Percentiles rank a stretch among this genome's conserved stretches.
These are phyloP conservation scores for Aspergillus mulundensis DNA, from an alignment of 495 filamentous ascomycete species.

Conservation along the genomic window DNA sequence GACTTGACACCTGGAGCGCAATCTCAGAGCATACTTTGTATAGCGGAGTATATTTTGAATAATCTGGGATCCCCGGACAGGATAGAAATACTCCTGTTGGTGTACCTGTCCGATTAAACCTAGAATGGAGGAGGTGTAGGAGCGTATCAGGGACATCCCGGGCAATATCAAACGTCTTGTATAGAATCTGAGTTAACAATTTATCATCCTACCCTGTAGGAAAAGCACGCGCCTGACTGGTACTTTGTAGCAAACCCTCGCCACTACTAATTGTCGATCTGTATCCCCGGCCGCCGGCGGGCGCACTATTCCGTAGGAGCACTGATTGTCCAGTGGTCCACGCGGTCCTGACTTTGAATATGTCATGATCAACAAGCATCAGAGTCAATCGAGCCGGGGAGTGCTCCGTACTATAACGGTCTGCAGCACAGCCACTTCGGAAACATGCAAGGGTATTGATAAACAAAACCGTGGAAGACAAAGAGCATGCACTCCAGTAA, in stretches of 20 bases:
- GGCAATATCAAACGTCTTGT: neutral
- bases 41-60: neutral
- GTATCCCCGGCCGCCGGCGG: neutral
- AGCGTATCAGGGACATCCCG: neutral
- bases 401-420: neutral
- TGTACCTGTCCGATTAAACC: neutral
- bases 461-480: neutral
- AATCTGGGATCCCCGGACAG: neutral
- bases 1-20: neutral
- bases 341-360: neutral
- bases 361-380: neutral
- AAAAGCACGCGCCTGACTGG: neutral
- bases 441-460: neutral
- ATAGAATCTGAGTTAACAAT: neutral
- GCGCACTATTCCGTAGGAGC: neutral
- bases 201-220: neutral
- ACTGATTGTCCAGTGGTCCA: neutral
- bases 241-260: neutral
- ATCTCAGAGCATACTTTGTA: neutral
- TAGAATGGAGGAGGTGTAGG: neutral
- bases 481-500: neutral
- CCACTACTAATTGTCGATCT: neutral
- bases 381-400: neutral
- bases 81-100: neutral
- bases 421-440: neutral